Evolutionary conservation across 23 red algal species (phyloP).

Genomic region (Chondrus crispus): DNA sequence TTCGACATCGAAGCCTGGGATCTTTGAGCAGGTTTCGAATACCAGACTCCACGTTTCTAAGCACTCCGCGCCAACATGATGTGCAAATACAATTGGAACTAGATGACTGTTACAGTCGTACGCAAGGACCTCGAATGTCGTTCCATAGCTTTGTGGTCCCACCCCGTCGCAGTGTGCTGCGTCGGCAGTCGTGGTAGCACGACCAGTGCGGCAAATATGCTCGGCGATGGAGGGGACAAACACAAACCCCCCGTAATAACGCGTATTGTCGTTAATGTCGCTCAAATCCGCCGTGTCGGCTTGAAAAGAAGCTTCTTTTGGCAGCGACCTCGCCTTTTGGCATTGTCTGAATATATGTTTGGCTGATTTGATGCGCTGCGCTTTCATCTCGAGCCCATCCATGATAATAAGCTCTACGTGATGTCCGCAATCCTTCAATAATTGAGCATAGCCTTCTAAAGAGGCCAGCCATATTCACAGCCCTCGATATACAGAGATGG

Average conservation of each 20-base stretch:
- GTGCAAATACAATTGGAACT: not conserved
- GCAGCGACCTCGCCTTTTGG: not conserved
- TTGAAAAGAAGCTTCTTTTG: not conserved
- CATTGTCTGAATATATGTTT: not conserved
- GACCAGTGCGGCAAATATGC: not conserved
- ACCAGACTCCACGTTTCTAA: not conserved
- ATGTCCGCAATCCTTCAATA: not conserved
- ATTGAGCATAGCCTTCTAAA: not conserved
- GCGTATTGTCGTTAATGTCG: not conserved
- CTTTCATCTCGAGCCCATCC: not conserved
- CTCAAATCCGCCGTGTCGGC: not conserved
- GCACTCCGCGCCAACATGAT: not conserved
- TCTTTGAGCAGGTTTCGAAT: not conserved
- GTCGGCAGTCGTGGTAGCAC: not conserved
- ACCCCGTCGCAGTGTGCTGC: conserved; percentile 15
- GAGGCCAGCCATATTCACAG: not conserved
- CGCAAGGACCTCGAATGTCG: not conserved
- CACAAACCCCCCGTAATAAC: conserved; percentile 5
- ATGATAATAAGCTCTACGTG: not conserved
- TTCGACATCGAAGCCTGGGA: not conserved
- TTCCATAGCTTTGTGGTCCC: conserved; percentile 11
- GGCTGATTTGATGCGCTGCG: not conserved
- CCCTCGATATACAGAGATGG: not conserved
- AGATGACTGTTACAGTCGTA: not conserved
- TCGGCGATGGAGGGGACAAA: conserved; percentile 4